Conservation (phyloP, 1,284 basidiomycete genomes). For the Naganishia cerealis region DNA sequence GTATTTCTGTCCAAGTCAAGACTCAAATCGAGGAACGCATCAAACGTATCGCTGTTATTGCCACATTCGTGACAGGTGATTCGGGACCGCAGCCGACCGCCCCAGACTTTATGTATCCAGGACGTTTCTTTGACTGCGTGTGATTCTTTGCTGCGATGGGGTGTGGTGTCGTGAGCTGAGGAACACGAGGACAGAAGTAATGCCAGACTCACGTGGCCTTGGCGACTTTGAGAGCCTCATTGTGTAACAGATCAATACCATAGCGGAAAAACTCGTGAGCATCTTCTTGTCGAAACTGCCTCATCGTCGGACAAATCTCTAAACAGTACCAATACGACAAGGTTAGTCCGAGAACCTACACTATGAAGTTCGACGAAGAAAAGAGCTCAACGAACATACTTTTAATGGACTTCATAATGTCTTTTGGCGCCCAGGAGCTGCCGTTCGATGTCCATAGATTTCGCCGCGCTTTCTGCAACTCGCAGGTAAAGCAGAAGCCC, state of each 20-base stretch:
- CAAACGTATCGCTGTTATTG: constrained; percentile 92
- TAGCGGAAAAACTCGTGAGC: constrained; percentile 97
- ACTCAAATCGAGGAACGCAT: constrained; percentile 89
- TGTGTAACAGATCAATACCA: constrained; percentile 86
- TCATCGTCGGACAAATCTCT: constrained; percentile 91
- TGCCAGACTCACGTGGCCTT: constrained; percentile 59
- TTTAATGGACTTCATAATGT: constrained; percentile 67
- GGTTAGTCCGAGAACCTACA: neutral
- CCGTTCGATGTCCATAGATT: constrained; percentile 38
- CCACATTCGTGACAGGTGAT: constrained; percentile 84
- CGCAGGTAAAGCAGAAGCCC: constrained; percentile 32
- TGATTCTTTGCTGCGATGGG: constrained; percentile 66
- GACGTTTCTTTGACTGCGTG: constrained; percentile 80
- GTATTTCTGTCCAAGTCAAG: constrained; percentile 72
- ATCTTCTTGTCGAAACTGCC: constrained; percentile 90
- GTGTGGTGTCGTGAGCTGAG: neutral
- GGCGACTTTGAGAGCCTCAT: constrained; percentile 68
- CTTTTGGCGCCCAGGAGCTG: constrained; percentile 58
- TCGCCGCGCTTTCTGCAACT: constrained; percentile 14
- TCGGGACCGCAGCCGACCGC: constrained; percentile 84
- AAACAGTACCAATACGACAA: constrained; percentile 5
- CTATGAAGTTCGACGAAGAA: neutral
- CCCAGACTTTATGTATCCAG: constrained; percentile 92
- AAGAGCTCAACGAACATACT: constrained; percentile 56
- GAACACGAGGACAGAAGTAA: neutral